Evolutionary conservation across 768 basidiomycete species (phyloP), one percentile per base, ranked within the genome.

Genomic region (Infundibulicybe gibba): DNA sequence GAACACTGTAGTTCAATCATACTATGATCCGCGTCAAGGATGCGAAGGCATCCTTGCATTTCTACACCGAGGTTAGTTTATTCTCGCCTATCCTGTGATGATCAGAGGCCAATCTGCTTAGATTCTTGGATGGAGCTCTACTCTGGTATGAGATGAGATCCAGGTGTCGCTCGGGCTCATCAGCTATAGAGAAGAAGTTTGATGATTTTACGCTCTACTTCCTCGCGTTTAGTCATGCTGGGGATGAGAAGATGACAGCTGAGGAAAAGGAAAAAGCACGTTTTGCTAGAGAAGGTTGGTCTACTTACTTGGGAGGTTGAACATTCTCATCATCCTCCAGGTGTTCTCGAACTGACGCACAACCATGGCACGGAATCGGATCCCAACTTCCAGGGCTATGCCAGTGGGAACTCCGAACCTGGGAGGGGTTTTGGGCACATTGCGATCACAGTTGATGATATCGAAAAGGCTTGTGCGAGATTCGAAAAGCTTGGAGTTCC

Each of bases 281-380:
- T 19, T 80, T 79, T 58, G 57, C 70, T 40, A 80, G 90, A 41
- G 85, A 93, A 76, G 91, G 90, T 80, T 51, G 46, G 51, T 49
- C 48, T 14, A 43, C 19, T 43, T 16, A 17, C 10, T 9, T 3
- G 41, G 16, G 16, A 12, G n/a, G 44, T 17, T 41, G 5, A 40
- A 31, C 21, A 12, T 41, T 16, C 49, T 43, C 16, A 41, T 32
- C 15, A 16, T 25, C 19, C 25, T 14, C n/a, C 54, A 88, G 87
- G 84, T 44, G 67, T 94, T 54, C 79, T 93, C 49, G 90, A 94
- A 63, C 75, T 93, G 41, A 92, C 87, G 1, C 83, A 88, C 70
- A 92, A 94, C 72, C 90, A 93, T 62, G 91, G 94, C 46, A 90
- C 91, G 47, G 95, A 98, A 69, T 70, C 67, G 46, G 87, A 94